Base-by-base conservation (phyloP, 192 early-diverging fungal species). In the Backusella circina region DNA sequence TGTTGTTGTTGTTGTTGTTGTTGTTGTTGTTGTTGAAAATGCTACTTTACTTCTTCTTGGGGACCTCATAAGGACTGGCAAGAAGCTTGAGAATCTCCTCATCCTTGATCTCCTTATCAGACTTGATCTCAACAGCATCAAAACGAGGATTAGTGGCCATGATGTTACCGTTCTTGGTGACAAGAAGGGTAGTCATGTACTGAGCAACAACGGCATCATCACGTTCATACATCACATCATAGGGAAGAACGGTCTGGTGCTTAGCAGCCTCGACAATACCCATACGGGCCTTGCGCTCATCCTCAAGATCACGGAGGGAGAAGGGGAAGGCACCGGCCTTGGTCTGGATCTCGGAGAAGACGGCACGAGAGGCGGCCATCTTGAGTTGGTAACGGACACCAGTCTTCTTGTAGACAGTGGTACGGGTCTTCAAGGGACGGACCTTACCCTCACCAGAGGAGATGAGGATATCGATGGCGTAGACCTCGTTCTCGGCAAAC, bases 371-470 rank as follows among this genome's bases (percentile, higher is more conserved):
- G 31, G 95, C 83, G 80, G 93, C 88, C 88, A 96, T 93, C 89
- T 97, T 97, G 81, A 97, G 88, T 72, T 86, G 84, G 88, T 95
- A 96, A 65, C 86, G 89, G 61, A 83, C 85, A 77, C 88, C 88
- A 8, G 92, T 92, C 86, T 96, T 95, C 84, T 94, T 94, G 93
- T 90, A 99, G 75, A 99, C 86, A 73, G 93, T 96, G 73, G 96
- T 96, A 77, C 97, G 93, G 35, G 87, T 78, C 23, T 89, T 85
- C 61, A 85, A 85, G 72, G 86, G 82, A 76, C 88, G 87, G 75
- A 92, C 87, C 83, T 94, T 95, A 70, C 96, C 97, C 37, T 96
- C 95, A 41, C 95, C 96, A 28, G 92, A 89, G 50, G 95, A 94
- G 69, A 99, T 82, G 61, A 94, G 91, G 64, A 99, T 91, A 76